Conservation (phyloP, 768 basidiomycete species). For the Porpolomopsis calyptriformis region DNA sequence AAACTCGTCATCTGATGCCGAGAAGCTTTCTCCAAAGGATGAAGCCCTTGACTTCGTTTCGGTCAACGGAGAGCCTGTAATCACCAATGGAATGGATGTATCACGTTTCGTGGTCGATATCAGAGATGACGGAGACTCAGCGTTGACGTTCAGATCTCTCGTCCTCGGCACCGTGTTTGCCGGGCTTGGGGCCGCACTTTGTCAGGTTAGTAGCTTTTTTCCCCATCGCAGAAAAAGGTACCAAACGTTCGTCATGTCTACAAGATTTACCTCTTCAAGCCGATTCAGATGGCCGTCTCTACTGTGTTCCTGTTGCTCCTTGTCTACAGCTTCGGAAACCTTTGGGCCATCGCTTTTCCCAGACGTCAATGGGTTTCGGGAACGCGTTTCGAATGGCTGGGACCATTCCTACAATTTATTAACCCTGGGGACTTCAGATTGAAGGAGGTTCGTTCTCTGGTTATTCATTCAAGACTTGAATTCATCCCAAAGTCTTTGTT, state of each 20-base stretch:
- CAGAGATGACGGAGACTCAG: no score
- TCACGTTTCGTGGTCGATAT: no score
- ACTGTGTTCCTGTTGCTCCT: constrained; percentile 36
- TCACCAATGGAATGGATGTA: no score
- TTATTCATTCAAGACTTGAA: not conserved
- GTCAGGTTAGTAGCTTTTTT: constrained; percentile 31
- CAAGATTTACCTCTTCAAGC: constrained; percentile 54
- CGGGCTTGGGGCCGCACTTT: constrained; percentile 46
- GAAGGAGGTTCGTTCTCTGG: constrained; percentile 38
- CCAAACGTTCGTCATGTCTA: not conserved
- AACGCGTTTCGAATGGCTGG: constrained; percentile 32
- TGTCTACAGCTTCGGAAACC: not conserved
- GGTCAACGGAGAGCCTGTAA: no score
- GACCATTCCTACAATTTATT: constrained; percentile 32
- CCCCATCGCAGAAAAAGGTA: not conserved
- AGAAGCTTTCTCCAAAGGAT: no score
- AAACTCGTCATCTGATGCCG: no score
- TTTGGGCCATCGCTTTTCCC: not conserved
- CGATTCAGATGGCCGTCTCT: constrained; percentile 39
- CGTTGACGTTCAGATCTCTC: constrained; percentile 48
- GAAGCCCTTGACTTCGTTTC: no score
- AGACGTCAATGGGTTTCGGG: constrained; percentile 13
- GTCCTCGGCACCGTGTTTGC: constrained; percentile 47
- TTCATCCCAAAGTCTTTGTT: not conserved
- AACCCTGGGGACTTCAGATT: constrained; percentile 49